Conservation (phyloP, 306 rosid species). For the Quercus parvula region DNA sequence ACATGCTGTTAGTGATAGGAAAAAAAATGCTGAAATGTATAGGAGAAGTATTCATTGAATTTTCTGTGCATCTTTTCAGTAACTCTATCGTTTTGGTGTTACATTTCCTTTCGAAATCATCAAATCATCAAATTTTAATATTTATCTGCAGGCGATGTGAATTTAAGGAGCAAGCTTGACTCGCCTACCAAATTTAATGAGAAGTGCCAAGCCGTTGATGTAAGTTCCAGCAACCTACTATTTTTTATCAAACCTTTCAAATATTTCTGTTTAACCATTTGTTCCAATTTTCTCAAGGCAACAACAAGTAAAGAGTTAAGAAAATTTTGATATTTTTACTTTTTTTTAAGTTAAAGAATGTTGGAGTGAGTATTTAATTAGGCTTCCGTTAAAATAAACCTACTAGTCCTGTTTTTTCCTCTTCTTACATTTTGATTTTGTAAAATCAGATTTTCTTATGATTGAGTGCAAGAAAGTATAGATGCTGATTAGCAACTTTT, state of each 20-base stretch:
- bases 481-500: constrained; percentile 8
- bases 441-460: not conserved
- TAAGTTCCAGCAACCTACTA: constrained; percentile 30
- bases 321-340: not conserved
- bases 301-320: not conserved
- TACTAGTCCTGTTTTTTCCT: not conserved
- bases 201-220: constrained; percentile 36
- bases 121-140: not conserved
- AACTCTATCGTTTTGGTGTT: not conserved
- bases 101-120: not conserved
- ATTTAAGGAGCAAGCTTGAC: constrained; percentile 24
- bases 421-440: not conserved
- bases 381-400: not conserved
- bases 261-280: not conserved
- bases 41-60: not conserved
- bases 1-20: not conserved
- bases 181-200: constrained; percentile 29
- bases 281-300: not conserved
- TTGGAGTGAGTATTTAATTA: not conserved
- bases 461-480: not conserved
- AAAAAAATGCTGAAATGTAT: not conserved
- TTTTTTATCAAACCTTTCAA: not conserved
- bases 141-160: constrained; percentile 38
- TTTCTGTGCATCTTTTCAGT: not conserved
- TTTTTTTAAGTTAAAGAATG: not conserved